These are phyloP conservation scores for Trichoderma harzianum DNA, from an alignment of 2,329 filamentous ascomycete genomes.

Conservation along the genomic window DNA sequence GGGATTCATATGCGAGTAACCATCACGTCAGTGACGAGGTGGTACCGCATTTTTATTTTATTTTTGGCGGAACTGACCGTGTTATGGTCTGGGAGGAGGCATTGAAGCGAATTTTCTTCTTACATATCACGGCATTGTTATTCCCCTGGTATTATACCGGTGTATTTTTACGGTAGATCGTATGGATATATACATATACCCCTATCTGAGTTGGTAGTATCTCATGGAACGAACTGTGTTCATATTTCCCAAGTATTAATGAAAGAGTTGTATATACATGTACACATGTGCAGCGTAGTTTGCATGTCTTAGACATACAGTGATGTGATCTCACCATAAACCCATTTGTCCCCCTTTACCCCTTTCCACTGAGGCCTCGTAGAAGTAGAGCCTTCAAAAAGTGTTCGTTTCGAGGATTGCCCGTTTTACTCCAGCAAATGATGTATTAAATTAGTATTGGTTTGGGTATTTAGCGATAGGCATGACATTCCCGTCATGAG, in stretches of 20 bases:
- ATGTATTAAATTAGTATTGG: not conserved
- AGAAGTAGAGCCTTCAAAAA: not conserved
- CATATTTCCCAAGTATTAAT: not conserved
- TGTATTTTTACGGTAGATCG: not conserved
- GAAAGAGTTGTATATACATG: not conserved
- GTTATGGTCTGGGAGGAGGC: not conserved
- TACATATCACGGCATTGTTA: not conserved
- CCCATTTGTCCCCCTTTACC: not conserved
- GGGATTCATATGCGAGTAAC: not conserved
- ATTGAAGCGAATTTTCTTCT: not conserved
- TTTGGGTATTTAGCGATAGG: not conserved
- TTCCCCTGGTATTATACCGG: not conserved
- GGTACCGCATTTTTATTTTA: not conserved
- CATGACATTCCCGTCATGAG: not conserved
- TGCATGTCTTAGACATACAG: not conserved
- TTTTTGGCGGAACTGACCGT: not conserved
- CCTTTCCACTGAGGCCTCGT: not conserved
- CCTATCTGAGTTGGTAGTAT: not conserved
- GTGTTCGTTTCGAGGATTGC: not conserved
- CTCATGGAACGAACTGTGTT: not conserved
- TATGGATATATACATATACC: slow-evolving; percentile 9
- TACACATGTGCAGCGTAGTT: not conserved
- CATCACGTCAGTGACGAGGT: not conserved
- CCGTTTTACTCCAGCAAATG: not conserved
- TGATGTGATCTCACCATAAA: not conserved